A percentile compares a stretch with the other conserved stretches of the same genome.
phyloP scores from a whole-genome alignment of 176 grass and related monocot species.

The Oropetium thomaeum region DNA sequence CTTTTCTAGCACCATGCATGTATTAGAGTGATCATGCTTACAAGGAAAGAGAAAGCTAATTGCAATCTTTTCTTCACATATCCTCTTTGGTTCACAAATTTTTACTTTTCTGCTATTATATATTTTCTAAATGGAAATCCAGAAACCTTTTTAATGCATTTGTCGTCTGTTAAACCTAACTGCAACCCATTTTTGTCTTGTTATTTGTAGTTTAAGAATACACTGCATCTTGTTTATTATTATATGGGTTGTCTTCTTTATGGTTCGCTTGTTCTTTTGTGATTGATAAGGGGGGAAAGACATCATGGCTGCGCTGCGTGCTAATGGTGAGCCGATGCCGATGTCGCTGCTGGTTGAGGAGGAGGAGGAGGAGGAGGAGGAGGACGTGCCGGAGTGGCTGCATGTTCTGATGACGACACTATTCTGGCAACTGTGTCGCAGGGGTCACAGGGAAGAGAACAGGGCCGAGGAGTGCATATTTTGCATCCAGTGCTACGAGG shows the following conservation, averaged over 20 bases:
- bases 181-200: neutral
- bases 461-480: constrained; percentile 10
- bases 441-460: neutral
- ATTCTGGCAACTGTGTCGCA: constrained; percentile 34
- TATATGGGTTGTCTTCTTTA: neutral
- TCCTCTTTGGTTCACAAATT: neutral
- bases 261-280: neutral
- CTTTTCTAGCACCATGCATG: neutral
- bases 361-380: neutral
- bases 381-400: neutral
- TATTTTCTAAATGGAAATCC: neutral
- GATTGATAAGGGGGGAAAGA: neutral
- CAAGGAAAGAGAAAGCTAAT: neutral
- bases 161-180: neutral
- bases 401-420: neutral
- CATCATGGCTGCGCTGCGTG: neutral
- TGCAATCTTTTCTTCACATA: too few relatives aligned
- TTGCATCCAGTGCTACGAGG: constrained; percentile 34
- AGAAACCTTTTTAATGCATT: neutral
- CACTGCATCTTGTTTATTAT: neutral
- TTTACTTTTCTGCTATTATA: neutral
- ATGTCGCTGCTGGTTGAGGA: neutral
- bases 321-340: too few relatives aligned
- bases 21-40: neutral
- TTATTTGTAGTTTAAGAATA: too few relatives aligned